A percentile compares a stretch with the other conserved stretches of the same genome.
phyloP scores from a whole-genome alignment of 768 basidiomycete genomes.

The Collybia mongolica region DNA sequence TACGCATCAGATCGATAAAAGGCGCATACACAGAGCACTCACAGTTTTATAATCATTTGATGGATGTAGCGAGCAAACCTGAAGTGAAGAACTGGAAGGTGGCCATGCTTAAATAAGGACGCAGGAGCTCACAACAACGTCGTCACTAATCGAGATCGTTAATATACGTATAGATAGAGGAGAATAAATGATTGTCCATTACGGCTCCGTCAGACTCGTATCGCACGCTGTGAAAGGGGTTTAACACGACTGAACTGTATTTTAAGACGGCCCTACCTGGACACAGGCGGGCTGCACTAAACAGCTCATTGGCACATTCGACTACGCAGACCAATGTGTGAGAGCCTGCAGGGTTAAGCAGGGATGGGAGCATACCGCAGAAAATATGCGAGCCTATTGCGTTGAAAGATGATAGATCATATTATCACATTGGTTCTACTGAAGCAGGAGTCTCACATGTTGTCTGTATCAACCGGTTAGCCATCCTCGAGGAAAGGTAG shows the following conservation, averaged over 20 bases:
- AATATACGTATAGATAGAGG: constrained; percentile 1
- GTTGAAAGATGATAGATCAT: constrained; percentile 1
- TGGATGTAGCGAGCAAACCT: constrained; percentile 83
- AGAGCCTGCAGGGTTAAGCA: too few species aligned
- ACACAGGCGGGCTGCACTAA: constrained; percentile 74
- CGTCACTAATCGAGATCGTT: constrained; percentile 39
- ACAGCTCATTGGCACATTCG: constrained; percentile 83
- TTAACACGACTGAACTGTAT: not conserved
- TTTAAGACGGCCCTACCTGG: constrained; percentile 51
- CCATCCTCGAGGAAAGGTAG: not conserved
- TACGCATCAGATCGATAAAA: constrained; percentile 8
- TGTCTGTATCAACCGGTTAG: constrained; percentile 10
- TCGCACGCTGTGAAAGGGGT: constrained; percentile 63
- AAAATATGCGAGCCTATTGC: constrained; percentile 81
- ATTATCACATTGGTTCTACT: constrained; percentile 26
- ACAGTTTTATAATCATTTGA: constrained; percentile 93
- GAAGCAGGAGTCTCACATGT: constrained; percentile 19
- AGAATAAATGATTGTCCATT: constrained; percentile 15
- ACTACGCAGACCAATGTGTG: constrained; percentile 35
- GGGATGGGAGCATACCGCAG: constrained; percentile 49
- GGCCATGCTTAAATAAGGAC: not conserved
- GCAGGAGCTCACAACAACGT: constrained; percentile 53
- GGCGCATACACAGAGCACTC: constrained; percentile 34
- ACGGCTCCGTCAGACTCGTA: constrained; percentile 79
- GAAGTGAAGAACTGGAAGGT: not conserved